Percentiles rank a stretch among this genome's conserved stretches.
phyloP scores from a whole-genome alignment of 805 yeast genomes.

The Wickerhamomyces chambardii region DNA sequence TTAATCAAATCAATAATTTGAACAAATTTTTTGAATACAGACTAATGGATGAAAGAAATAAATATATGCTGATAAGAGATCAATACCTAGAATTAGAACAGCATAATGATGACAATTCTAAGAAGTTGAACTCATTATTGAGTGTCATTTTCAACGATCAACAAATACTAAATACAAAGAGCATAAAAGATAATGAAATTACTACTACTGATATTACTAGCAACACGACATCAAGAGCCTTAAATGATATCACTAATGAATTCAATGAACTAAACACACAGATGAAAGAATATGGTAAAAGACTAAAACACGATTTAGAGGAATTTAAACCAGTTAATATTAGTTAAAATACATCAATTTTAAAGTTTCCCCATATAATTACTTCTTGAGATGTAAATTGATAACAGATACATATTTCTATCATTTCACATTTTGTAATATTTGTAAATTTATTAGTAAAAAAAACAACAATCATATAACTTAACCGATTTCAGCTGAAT shows the following conservation, averaged over 20 bases:
- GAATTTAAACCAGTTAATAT: not conserved
- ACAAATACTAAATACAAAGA: no score
- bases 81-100: constrained; percentile 3
- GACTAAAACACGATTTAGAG: not conserved
- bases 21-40: constrained; percentile 17
- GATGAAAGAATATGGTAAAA: not conserved
- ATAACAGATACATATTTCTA: no score
- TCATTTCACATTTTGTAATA: no score
- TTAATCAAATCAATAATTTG: constrained; percentile 12
- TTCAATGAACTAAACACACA: not conserved
- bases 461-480: no score
- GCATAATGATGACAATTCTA: not conserved
- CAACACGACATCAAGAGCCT: not conserved
- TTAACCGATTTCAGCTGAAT: no score
- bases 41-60: constrained; percentile 17
- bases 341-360: no score
- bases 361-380: no score
- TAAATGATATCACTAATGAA: not conserved
- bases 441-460: no score
- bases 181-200: no score
- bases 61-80: constrained; percentile 10
- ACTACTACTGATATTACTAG: no score
- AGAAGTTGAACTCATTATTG: constrained; percentile 1
- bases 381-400: no score
- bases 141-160: constrained; percentile 1